Evolutionary conservation across 345 rosid genomes (phyloP), one percentile per base, ranked within the genome.

Genomic region (Citrus reticulata): DNA sequence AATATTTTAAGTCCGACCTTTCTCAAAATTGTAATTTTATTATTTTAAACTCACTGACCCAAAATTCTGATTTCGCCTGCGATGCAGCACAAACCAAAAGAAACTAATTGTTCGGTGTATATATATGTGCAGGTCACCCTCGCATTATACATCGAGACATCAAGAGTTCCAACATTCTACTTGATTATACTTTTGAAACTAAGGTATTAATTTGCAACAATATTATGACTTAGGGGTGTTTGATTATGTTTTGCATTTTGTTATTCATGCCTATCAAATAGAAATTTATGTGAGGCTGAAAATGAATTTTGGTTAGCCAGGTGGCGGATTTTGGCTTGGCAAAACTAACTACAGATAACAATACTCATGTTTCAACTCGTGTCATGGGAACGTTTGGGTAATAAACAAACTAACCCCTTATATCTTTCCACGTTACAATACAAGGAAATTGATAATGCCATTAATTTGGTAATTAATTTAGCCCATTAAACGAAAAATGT

Each of bases 371-470:
- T 22, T 95, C 99, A 4, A 95, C 98, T 42, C 93, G 99, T 29
- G 90, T 95, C 68, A 95, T 95, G 99, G 99, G 99, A 77, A 95
- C 98, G 55, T 95, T 95, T 32, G 97, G 99, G 95, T 93, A 81
- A 77, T 82, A 68, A 72, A 77, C 82, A 60, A 69, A 72, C 39
- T 59, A n/a, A 22, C 35, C 9, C 25, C 65, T 65, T 46, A 5
- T 5, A 54, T 54, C 57, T 11, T 58, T 40, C 30, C 17, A 61
- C 17, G 25, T 67, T 60, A 39, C 5, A 71, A 29, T 24, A 7
- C 24, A 32, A 66, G 3, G 6, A 25, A 62, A 62, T 62, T 62
- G 25, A 60, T 25, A 60, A 25, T 60, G 0, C 58, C 22, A 5
- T 54, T 46, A 60, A 60, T 61, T 63, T 63, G 7, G 29, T 29